Percentiles rank a stretch among this genome's conserved stretches.
Evolutionary conservation across 2,329 filamentous ascomycete species (phyloP).

Genomic region (Colletotrichum musicola): DNA sequence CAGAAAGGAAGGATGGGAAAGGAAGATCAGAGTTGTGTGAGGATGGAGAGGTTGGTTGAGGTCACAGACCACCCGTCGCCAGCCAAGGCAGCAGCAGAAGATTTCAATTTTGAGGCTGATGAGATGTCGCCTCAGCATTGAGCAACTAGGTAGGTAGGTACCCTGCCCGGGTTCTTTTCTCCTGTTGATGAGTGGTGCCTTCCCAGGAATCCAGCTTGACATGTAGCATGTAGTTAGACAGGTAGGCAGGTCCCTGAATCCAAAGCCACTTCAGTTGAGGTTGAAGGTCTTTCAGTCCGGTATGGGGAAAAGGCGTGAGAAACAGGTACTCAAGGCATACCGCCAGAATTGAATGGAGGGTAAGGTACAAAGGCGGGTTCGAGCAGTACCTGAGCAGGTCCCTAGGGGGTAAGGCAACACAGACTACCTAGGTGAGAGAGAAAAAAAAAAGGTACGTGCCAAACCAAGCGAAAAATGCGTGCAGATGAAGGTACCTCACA

Average conservation of each 20-base stretch:
- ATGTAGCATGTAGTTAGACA: not conserved
- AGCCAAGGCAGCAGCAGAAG: not conserved
- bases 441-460: slow-evolving; percentile 1
- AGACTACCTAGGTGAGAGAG: too few species aligned
- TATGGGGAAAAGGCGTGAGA: too few species aligned
- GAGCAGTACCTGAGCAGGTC: not conserved
- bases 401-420: too few species aligned
- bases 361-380: not conserved
- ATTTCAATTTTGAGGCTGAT: slow-evolving; percentile 5
- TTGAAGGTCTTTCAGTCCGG: too few species aligned
- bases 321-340: too few species aligned
- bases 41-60: slow-evolving; percentile 9
- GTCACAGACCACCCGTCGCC: slow-evolving; percentile 16
- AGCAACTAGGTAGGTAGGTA: not conserved
- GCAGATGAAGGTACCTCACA: slow-evolving; percentile 3
- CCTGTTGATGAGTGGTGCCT: not conserved
- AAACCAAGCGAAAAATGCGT: not conserved
- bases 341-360: too few species aligned
- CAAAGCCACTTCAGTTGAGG: too few species aligned
- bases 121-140: not conserved
- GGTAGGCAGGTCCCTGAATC: not conserved
- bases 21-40: not conserved
- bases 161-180: not conserved
- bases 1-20: not conserved
- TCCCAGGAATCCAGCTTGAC: too few species aligned